A percentile compares a stretch with the other conserved stretches of the same genome.
Evolutionary conservation across 164 flowering plant species (phyloP).

Genomic region (Sedum album): DNA sequence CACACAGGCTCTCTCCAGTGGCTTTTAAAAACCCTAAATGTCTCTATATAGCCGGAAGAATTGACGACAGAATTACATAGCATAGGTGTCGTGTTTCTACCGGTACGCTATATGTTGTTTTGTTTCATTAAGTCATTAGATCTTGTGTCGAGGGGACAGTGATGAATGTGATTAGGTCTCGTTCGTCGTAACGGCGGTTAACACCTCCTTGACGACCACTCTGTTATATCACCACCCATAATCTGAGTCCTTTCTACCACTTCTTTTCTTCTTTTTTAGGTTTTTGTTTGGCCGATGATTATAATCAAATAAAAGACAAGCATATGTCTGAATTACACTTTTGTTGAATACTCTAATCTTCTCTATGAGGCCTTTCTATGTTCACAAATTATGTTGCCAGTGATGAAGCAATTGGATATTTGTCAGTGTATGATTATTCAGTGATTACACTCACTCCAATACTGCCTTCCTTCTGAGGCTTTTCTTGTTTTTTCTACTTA

Average conservation of each 20-base stretch:
- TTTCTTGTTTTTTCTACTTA: neutral
- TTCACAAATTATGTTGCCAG: neutral
- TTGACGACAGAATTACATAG: too few relatives aligned
- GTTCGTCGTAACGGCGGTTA: conserved; percentile 5
- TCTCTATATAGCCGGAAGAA: too few relatives aligned
- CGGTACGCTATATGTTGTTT: neutral
- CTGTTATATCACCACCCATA: conserved; percentile 7
- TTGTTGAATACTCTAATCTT: neutral
- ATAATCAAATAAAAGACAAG: neutral
- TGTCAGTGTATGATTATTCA: neutral
- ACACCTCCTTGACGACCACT: conserved; percentile 3
- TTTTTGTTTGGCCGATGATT: neutral
- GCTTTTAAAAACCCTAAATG: too few relatives aligned
- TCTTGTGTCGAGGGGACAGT: neutral
- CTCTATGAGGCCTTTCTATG: neutral
- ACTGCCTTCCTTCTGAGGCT: neutral
- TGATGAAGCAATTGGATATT: neutral
- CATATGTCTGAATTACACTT: neutral
- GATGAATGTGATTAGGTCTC: conserved; percentile 5
- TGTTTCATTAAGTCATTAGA: neutral
- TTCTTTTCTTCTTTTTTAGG: neutral
- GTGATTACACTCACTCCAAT: neutral
- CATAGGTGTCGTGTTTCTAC: too few relatives aligned
- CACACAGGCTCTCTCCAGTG: too few relatives aligned
- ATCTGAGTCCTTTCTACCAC: neutral